Conservation (phyloP, 208 protist genomes). For the Trypanosoma vivax region DNA sequence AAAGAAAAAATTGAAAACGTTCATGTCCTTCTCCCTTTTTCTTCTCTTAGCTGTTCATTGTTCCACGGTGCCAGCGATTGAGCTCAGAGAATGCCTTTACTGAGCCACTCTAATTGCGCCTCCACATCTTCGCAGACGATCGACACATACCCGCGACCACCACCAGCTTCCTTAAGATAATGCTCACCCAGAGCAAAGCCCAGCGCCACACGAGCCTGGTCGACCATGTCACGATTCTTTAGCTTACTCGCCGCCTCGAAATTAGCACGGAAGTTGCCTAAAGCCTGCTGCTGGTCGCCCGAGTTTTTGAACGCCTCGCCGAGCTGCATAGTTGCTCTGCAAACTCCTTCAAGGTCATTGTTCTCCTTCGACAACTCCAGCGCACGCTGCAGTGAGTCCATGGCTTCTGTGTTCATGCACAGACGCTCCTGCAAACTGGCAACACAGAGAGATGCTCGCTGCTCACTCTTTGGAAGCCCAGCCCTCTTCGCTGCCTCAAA, state of each 20-base stretch:
- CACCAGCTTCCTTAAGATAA: slow-evolving; percentile 63
- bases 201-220: slow-evolving; percentile 72
- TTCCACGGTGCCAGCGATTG: neutral
- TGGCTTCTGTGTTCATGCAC: slow-evolving; percentile 52
- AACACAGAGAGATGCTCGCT: slow-evolving; percentile 52
- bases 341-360: slow-evolving; percentile 53
- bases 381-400: slow-evolving; percentile 51
- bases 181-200: slow-evolving; percentile 76
- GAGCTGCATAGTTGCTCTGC: slow-evolving; percentile 73
- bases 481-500: slow-evolving; percentile 41
- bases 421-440: slow-evolving; percentile 80
- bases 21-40: neutral
- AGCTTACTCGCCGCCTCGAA: slow-evolving; percentile 59
- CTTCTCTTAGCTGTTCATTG: too few relatives aligned
- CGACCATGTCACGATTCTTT: slow-evolving; percentile 56
- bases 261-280: slow-evolving; percentile 68
- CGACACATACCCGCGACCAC: slow-evolving; percentile 64
- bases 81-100: slow-evolving; percentile 56
- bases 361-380: slow-evolving; percentile 64
- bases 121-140: slow-evolving; percentile 75
- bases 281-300: slow-evolving; percentile 44
- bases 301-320: slow-evolving; percentile 59
- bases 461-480: slow-evolving; percentile 35
- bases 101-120: slow-evolving; percentile 84
- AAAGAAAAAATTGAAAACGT: neutral